Evolutionary conservation across 768 basidiomycete species (phyloP), one percentile per base, ranked within the genome.

Genomic region (Russula virescens): DNA sequence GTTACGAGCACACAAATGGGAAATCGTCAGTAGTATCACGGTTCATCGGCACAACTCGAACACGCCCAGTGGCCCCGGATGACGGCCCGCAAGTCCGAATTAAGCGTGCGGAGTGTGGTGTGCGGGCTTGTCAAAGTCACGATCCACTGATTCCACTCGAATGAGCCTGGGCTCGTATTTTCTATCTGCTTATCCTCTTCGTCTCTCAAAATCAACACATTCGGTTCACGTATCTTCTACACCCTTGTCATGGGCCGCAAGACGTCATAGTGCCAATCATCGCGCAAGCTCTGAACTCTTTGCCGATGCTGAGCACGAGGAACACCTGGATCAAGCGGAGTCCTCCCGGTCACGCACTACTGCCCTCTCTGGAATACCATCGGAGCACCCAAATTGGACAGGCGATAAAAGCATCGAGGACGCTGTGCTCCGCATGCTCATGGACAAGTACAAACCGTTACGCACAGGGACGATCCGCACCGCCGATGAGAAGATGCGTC

Each of bases 371-470:
- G 77, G 53, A 77, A 81, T 66, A 75, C 73, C 52, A 11, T 51
- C 42, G 25, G 77, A 81, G 67, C 75, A 86, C 38, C 77, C 81
- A 60, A 86, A 91, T 70, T 92, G 89, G 91, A 82, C 81, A 1
- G 89, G 89, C 0, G 88, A 93, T 13, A 91, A 93, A 72, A 77
- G 79, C 8, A 77, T 83, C 1, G 76, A 83, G 57, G 85, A 89
- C 73, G 81, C 85, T 0, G 85, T 94, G 0, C 76, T 91, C 19
- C 81, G 91, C 23, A 94, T 95, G 89, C 79, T 94, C 6, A 80
- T 92, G 38, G 91, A 94, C 76, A 88, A 90, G 71, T 86, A 93
- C 76, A 92, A 89, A 73, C 90, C 91, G 1, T 73, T 92, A 38
- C 80, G 89, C n/a, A 80, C 77, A 10, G 85, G 83, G 10, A 71